phyloP scores from a whole-genome alignment of 2,329 filamentous ascomycete genomes.

The Colletotrichum aenigma region DNA sequence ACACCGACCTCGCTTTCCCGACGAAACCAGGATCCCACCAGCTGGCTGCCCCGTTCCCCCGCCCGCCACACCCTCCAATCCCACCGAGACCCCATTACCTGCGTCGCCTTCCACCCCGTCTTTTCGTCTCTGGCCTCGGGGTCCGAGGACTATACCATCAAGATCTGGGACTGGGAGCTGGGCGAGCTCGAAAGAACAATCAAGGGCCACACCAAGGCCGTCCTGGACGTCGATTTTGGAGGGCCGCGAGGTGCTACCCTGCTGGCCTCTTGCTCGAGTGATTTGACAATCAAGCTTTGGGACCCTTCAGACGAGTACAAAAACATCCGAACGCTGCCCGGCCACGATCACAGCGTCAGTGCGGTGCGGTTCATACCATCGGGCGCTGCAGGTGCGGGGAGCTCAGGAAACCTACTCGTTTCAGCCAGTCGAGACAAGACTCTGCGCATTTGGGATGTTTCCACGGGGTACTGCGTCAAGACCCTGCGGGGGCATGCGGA shows the following conservation, averaged over 20 bases:
- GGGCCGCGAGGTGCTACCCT: conserved; percentile 81
- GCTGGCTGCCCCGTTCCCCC: conserved; percentile 86
- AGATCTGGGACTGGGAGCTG: conserved; percentile 96
- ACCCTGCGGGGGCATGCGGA: conserved; percentile 86
- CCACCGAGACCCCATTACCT: conserved; percentile 81
- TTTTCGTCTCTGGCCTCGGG: conserved; percentile 91
- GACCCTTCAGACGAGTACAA: conserved; percentile 93
- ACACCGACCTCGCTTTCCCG: conserved; percentile 78
- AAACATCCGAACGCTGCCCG: conserved; percentile 88
- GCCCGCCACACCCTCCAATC: conserved; percentile 83
- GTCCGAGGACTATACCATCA: conserved; percentile 92
- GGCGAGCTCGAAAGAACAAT: conserved; percentile 89
- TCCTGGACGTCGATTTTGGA: conserved; percentile 89
- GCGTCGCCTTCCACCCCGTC: conserved; percentile 89
- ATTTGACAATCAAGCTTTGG: conserved; percentile 95
- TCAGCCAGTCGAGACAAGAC: conserved; percentile 86
- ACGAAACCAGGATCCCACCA: conserved; percentile 81
- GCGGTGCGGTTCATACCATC: conserved; percentile 88
- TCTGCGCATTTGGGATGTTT: conserved; percentile 89
- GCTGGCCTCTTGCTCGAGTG: conserved; percentile 75
- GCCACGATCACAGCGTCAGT: conserved; percentile 91
- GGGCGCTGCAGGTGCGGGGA: conserved; percentile 76
- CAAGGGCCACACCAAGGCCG: conserved; percentile 89
- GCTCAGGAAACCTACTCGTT: conserved; percentile 84
- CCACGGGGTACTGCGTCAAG: conserved; percentile 89